Evolutionary conservation across 352 stramenopile species (phyloP).

Genomic region (Phytophthora melonis): DNA sequence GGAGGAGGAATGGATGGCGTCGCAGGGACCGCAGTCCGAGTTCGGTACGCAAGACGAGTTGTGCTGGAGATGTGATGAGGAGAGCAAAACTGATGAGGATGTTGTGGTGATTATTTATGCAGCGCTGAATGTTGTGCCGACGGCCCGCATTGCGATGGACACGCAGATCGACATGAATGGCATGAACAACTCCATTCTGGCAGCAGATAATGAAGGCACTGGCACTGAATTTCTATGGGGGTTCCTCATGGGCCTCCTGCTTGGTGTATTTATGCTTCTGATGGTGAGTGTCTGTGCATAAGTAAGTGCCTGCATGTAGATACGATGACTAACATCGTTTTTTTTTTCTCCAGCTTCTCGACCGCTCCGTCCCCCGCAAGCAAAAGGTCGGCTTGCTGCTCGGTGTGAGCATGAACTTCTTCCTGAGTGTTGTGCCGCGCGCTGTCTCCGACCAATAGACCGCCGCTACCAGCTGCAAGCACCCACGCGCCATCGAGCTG

Average conservation of each 20-base stretch:
- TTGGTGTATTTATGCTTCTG: constrained; percentile 92
- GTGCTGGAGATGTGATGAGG: neutral
- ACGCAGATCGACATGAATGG: constrained; percentile 88
- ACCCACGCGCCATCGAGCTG: constrained; percentile 5
- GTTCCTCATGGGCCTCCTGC: constrained; percentile 87
- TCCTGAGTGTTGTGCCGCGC: constrained; percentile 88
- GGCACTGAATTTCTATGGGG: constrained; percentile 90
- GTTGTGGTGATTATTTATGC: constrained; percentile 2
- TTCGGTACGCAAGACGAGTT: constrained; percentile 70
- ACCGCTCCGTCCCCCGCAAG: constrained; percentile 86
- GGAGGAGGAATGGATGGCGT: constrained; percentile 91
- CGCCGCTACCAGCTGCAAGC: constrained; percentile 10
- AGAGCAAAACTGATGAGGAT: too few species aligned
- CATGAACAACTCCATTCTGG: constrained; percentile 85
- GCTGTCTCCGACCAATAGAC: constrained; percentile 73
- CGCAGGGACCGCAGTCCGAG: constrained; percentile 87
- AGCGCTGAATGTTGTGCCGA: constrained; percentile 85
- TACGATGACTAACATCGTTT: neutral
- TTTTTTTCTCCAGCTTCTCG: constrained; percentile 63
- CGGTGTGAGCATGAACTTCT: constrained; percentile 91
- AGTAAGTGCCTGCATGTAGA: neutral
- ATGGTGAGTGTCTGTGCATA: constrained; percentile 59
- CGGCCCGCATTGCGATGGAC: constrained; percentile 74
- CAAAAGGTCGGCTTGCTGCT: constrained; percentile 89
- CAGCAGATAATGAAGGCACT: constrained; percentile 89